A percentile compares a stretch with the other conserved stretches of the same genome.
These are phyloP conservation scores for Globisporangium yorkense DNA, from an alignment of 352 stramenopile species.

Conservation along the genomic window DNA sequence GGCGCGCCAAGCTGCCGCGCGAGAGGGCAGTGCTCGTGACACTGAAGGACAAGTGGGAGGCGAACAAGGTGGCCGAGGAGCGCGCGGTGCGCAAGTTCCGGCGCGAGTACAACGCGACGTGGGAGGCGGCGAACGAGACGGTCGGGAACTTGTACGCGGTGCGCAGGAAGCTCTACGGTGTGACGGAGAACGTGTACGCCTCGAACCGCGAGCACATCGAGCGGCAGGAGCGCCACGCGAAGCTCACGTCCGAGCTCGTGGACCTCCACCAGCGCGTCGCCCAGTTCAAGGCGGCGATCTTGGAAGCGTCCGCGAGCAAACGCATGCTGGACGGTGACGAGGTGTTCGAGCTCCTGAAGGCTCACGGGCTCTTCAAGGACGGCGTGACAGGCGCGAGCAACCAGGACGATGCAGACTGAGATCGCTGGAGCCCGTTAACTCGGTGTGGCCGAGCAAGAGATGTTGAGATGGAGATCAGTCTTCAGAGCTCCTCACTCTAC, in stretches of 20 bases:
- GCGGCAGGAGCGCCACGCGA: conserved; percentile 27
- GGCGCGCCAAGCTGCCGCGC: conserved; percentile 37
- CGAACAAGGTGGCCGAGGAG: conserved; percentile 36
- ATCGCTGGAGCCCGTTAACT: neutral
- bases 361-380: conserved; percentile 25
- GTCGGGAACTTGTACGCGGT: conserved; percentile 38
- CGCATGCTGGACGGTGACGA: conserved; percentile 56
- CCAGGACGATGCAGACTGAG: conserved; percentile 17
- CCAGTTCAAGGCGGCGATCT: conserved; percentile 35
- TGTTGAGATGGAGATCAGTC: no score
- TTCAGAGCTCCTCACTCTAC: no score
- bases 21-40: conserved; percentile 38
- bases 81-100: conserved; percentile 42
- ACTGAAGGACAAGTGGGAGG: conserved; percentile 42
- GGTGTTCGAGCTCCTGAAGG: conserved; percentile 41
- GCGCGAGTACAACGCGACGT: conserved; percentile 21
- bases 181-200: conserved; percentile 66
- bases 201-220: conserved; percentile 36
- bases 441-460: no score
- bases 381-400: conserved; percentile 13
- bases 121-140: conserved; percentile 28
- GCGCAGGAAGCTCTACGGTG: conserved; percentile 48
- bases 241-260: conserved; percentile 24
- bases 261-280: conserved; percentile 28
- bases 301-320: conserved; percentile 24